Base-by-base conservation (phyloP, 2,329 filamentous ascomycete genomes). In the Trichoderma semiorbis region DNA sequence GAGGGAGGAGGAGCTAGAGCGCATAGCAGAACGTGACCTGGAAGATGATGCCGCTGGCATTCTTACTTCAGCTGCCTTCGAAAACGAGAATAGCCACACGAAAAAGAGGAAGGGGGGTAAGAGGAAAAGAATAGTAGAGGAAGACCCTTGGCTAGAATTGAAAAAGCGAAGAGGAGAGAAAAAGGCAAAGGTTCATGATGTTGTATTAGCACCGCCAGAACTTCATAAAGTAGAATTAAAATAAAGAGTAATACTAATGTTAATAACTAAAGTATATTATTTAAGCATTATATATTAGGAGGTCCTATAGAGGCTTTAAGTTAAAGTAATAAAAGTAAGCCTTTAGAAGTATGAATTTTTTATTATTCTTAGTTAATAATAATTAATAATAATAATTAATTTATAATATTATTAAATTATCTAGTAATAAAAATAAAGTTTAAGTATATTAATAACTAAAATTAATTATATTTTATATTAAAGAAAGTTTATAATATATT, bases 101-200 rank as follows among this genome's bases (percentile, higher is more conserved):
- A 11, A 77, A 75, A 30, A 79, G 77, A 30, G 79, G 71, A 79
- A 77, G 60, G 82, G 82, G 76, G 83, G 83, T 74, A 67, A 70
- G 50, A 60, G 73, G 63, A 39, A 78, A 82, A 79, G 61, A 85
- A 55, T 86, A 90, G 66, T 88, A 90, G 90, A 91, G 58, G 82
- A 84, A 14, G 93, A 95, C 80, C 93, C 93, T 1, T 97, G 93
- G 93, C 90, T 88, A 57, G 89, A 89, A 73, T 81, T 97, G 75
- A 91, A 91, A 79, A 86, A 86, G 79, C 90, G 90, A 82, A 85
- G 90, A 71, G 90, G 88, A 30, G 87, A 89, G 75, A 82, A 80
- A 28, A 86, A 84, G 75, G 78, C 84, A 53, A 84, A 84, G 3
- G 78, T 89, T 18, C 83, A 89, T 73, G 87, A 89, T 73, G 84